Percentiles rank a stretch among this genome's conserved stretches.
Conservation (phyloP, 2,329 filamentous ascomycete genomes). For the Apiospora aurea region DNA sequence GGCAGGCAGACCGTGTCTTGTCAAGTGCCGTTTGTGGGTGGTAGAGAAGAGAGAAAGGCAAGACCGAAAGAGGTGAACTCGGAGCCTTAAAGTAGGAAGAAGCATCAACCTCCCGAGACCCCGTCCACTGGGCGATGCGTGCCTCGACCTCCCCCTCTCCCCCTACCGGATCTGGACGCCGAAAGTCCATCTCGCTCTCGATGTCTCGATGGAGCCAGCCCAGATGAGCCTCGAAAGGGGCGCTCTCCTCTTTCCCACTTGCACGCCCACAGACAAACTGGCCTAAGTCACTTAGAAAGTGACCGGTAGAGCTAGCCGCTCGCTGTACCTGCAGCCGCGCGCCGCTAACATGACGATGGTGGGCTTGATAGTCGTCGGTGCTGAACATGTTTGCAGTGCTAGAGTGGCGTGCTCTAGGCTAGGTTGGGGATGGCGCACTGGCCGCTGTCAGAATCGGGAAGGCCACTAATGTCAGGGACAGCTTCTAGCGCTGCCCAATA, state of each 20-base stretch:
- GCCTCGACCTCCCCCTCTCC: neutral
- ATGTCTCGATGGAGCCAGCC: neutral
- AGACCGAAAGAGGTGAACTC: slow-evolving; percentile 23
- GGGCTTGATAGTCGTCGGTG: neutral
- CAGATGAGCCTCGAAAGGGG: neutral
- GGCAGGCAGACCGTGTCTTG: slow-evolving; percentile 35
- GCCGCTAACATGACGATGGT: slow-evolving; percentile 9
- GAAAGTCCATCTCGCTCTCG: neutral
- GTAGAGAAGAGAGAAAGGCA: slow-evolving; percentile 27
- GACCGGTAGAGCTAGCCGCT: slow-evolving; percentile 7
- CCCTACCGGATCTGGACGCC: neutral
- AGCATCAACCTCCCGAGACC: neutral
- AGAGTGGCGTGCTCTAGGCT: neutral
- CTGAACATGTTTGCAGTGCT: neutral
- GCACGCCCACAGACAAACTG: neutral
- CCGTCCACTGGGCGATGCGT: neutral
- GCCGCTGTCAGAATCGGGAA: slow-evolving; percentile 29
- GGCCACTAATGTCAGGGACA: slow-evolving; percentile 13
- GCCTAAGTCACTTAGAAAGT: neutral
- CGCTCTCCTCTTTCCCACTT: neutral
- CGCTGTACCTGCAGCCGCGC: slow-evolving; percentile 12
- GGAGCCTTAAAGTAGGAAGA: slow-evolving; percentile 27
- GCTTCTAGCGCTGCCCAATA: slow-evolving; percentile 6
- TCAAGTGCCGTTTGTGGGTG: slow-evolving; percentile 26
- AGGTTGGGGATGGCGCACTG: neutral